A percentile compares a stretch with the other conserved stretches of the same genome.
These are phyloP conservation scores for Purpureocillium lavendulum DNA, from an alignment of 2,329 filamentous ascomycete genomes.

Conservation along the genomic window DNA sequence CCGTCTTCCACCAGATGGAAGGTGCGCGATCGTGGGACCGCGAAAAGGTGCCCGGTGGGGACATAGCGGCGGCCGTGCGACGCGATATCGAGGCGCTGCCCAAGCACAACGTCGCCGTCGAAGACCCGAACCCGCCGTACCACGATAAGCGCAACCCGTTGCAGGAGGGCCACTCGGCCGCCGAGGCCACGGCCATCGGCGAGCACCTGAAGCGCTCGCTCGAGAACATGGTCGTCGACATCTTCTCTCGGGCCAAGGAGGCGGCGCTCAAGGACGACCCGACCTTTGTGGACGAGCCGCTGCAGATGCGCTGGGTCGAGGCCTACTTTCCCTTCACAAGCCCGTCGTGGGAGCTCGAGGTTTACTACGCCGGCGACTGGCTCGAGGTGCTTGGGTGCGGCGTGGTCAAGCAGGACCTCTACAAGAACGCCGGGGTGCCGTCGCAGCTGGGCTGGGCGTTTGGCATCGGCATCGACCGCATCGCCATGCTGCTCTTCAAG, in stretches of 20 bases:
- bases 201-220: constrained; percentile 83
- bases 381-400: constrained; percentile 93
- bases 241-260: constrained; percentile 70
- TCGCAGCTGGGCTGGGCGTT: constrained; percentile 88
- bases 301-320: constrained; percentile 89
- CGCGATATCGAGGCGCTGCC: constrained; percentile 65
- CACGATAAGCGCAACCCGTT: constrained; percentile 76
- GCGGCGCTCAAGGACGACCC: constrained; percentile 49
- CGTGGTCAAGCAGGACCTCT: constrained; percentile 74
- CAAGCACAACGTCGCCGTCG: constrained; percentile 64
- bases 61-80: constrained; percentile 58
- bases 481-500: constrained; percentile 94
- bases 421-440: constrained; percentile 68
- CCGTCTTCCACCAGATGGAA: constrained; percentile 98
- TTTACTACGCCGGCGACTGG: constrained; percentile 92
- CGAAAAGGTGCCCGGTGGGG: constrained; percentile 43
- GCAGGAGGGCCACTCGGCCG: constrained; percentile 61
- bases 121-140: constrained; percentile 74
- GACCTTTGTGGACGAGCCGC: constrained; percentile 53
- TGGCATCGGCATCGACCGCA: constrained; percentile 84
- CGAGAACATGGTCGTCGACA: constrained; percentile 81
- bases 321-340: constrained; percentile 97
- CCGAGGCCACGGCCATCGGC: constrained; percentile 74
- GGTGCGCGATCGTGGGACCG: constrained; percentile 86
- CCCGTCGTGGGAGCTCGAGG: constrained; percentile 92